Evolutionary conservation across 148 eudicot genomes (phyloP).

Genomic region (Selenicereus undatus): DNA sequence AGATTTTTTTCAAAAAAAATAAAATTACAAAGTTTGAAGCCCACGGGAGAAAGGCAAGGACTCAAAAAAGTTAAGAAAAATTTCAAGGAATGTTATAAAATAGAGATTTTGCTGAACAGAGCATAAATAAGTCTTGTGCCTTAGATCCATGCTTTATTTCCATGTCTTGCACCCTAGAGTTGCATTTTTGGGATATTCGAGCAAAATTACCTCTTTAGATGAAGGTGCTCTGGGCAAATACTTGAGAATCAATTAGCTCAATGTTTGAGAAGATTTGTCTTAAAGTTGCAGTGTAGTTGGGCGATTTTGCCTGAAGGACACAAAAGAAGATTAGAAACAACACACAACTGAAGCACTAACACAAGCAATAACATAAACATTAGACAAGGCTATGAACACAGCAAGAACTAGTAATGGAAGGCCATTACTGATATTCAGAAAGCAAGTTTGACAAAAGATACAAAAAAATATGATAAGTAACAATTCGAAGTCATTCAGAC

Average conservation of each 20-base stretch:
- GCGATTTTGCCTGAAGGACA: slow-evolving; percentile 54
- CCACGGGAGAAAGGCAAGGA: too few relatives aligned
- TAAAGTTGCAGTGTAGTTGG: slow-evolving; percentile 49
- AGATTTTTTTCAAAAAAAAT: too few relatives aligned
- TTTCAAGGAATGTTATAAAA: too few relatives aligned
- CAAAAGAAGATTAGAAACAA: neutral
- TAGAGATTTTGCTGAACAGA: too few relatives aligned
- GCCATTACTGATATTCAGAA: too few relatives aligned
- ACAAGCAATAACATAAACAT: neutral
- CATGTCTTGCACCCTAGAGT: neutral
- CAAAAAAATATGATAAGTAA: neutral
- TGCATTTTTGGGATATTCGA: slow-evolving; percentile 2
- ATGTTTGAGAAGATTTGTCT: slow-evolving; percentile 70
- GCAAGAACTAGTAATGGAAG: neutral
- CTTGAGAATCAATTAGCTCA: slow-evolving; percentile 73
- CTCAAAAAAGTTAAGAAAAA: too few relatives aligned
- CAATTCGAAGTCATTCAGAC: neutral
- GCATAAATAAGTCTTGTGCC: too few relatives aligned
- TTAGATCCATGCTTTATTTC: neutral
- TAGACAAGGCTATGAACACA: too few relatives aligned
- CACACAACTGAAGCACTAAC: neutral
- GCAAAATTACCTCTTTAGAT: slow-evolving; percentile 2
- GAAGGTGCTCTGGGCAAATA: slow-evolving; percentile 41
- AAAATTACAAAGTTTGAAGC: too few relatives aligned
- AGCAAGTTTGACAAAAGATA: too few relatives aligned